Evolutionary conservation across 2,329 filamentous ascomycete species (phyloP), one percentile per base, ranked within the genome.

Genomic region (Rhynchosporium agropyri): DNA sequence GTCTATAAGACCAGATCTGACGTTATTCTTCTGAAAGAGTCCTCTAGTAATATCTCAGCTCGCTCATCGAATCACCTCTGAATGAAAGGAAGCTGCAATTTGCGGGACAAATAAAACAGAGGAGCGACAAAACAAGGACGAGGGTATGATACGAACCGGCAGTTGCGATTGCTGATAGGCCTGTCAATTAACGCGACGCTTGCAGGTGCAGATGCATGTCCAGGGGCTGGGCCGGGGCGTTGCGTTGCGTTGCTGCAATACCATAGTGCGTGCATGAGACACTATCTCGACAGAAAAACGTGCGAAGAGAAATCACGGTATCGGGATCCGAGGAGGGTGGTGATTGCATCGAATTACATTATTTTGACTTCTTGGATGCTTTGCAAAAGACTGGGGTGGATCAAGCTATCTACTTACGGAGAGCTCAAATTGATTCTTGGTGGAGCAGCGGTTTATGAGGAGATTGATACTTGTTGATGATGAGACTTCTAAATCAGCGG

Each of bases 131-230:
- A 61, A 58, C 62, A 54, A 20, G 58, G 54, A 53, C 53, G 45
- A 45, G 53, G 62, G 50, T 46, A 26, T 28, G 28, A 63, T 20
- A 20, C 20, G 20, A 28, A 28, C 49, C 20, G 26, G 40, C 54
- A 60, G 57, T 50, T 59, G 48, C 60, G 33, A 40, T 49, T 33
- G 26, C 51, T 63, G 63, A 65, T 65, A 65, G 63, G 63, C 63
- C 61, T 62, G 63, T 60, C 56, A 60, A 65, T 65, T 60, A 55
- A 40, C 20, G 13, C 54, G 40, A 49, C 48, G 45, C 51, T 48
- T 48, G 36, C 53, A 59, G 7, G 51, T 36, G 26, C n/a, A 26
- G 50, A 36, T 15, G 20, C 10, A 8, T 46, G 43, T n/a, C 13
- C 6, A 5, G 13, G 43, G 43, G 6, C 6, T 15, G 20, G 5